Evolutionary conservation across 176 grass and related monocot genomes (phyloP).

Genomic region (Puccinellia tenuiflora): DNA sequence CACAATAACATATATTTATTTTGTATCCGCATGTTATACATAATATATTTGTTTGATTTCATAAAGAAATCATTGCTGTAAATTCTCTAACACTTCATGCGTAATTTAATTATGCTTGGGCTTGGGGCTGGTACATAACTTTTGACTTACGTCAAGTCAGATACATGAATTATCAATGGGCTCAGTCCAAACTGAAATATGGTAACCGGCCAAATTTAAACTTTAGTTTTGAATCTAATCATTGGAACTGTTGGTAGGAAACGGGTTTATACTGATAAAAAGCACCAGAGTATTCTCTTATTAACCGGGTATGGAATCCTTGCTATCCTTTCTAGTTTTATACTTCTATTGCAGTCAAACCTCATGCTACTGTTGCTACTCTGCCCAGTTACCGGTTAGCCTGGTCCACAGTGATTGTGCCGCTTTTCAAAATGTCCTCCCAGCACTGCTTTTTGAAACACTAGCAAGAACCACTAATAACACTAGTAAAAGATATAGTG

Average conservation of each 20-base stretch:
- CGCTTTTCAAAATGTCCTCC: neutral
- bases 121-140: neutral
- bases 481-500: neutral
- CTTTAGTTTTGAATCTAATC: neutral
- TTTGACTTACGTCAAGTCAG: neutral
- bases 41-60: neutral
- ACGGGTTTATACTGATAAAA: neutral
- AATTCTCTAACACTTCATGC: neutral
- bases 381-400: neutral
- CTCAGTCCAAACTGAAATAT: neutral
- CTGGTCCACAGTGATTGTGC: neutral
- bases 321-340: conserved; percentile 6
- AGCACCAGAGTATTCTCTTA: neutral
- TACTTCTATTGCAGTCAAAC: neutral
- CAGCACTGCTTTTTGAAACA: neutral
- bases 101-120: neutral
- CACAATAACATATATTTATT: no score
- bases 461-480: neutral
- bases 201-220: neutral
- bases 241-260: neutral
- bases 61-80: neutral
- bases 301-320: neutral
- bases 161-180: neutral
- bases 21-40: neutral
- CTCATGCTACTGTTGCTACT: conserved; percentile 1